Conservation (phyloP, 2,329 filamentous ascomycete species). For the Fusarium haematococcum region DNA sequence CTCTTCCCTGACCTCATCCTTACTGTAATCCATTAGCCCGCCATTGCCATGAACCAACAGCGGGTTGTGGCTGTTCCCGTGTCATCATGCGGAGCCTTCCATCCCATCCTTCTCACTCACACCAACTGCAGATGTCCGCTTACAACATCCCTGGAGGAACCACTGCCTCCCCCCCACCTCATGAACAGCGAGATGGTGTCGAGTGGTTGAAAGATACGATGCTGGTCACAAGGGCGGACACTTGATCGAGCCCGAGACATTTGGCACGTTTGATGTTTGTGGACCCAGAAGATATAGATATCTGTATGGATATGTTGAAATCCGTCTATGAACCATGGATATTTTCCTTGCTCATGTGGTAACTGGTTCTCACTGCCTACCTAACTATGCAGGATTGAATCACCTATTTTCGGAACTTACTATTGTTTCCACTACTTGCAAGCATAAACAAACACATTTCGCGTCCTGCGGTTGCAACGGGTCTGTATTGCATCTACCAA, state of each 20-base stretch:
- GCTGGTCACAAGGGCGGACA: background rate
- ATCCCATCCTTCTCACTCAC: background rate
- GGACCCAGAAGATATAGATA: background rate
- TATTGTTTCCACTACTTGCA: background rate
- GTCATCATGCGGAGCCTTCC: background rate
- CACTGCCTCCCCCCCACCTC: constrained; percentile 14
- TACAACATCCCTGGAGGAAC: constrained; percentile 10
- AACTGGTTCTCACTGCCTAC: background rate
- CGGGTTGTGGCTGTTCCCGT: background rate
- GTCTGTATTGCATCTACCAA: constrained; percentile 8
- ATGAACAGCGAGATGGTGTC: constrained; percentile 3
- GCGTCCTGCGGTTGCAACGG: background rate
- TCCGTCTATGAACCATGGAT: background rate
- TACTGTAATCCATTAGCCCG: background rate
- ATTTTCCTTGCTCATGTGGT: background rate
- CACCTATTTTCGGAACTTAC: background rate
- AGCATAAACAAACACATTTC: background rate
- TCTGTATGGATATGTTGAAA: background rate
- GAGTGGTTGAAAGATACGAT: background rate
- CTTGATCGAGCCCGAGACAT: background rate
- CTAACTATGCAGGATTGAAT: background rate
- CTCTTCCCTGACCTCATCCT: background rate
- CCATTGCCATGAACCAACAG: background rate
- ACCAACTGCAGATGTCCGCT: constrained; percentile 5
- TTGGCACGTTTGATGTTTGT: background rate